phyloP scores from a whole-genome alignment of 129 eudicot genomes.

The Arctium lappa region DNA sequence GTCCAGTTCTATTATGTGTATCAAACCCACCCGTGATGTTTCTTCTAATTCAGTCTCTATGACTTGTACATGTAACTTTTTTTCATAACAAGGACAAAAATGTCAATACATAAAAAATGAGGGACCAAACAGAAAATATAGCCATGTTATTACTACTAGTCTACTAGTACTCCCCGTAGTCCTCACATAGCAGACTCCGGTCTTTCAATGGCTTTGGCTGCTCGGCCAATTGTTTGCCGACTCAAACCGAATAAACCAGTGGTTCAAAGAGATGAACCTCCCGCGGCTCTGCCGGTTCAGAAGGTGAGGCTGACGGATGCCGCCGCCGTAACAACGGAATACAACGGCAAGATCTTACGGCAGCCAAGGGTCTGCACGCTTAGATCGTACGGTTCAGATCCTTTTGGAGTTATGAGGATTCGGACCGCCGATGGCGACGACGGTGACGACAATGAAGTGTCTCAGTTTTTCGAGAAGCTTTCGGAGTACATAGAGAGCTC shows the following conservation, averaged over 20 bases:
- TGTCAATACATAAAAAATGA: neutral
- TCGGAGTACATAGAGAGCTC: constrained; percentile 85
- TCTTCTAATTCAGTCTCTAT: too few species aligned
- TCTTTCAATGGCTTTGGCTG: constrained; percentile 56
- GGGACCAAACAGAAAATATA: constrained; percentile 14
- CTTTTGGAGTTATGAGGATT: constrained; percentile 43
- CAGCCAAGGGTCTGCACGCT: constrained; percentile 91
- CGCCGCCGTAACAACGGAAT: constrained; percentile 3
- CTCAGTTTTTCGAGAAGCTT: constrained; percentile 63
- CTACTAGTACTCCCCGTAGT: neutral
- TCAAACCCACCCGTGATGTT: too few species aligned
- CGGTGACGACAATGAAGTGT: constrained; percentile 37
- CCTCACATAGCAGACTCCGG: neutral
- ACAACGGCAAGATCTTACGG: constrained; percentile 51
- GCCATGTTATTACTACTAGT: neutral
- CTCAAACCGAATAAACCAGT: constrained; percentile 33
- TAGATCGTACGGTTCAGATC: constrained; percentile 69
- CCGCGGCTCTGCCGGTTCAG: constrained; percentile 21
- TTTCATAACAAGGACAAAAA: neutral
- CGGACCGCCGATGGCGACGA: constrained; percentile 13
- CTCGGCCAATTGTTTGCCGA: constrained; percentile 50
- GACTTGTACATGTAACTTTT: neutral
- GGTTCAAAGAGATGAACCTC: constrained; percentile 27
- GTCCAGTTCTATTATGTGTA: too few species aligned
- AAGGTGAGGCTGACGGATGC: constrained; percentile 27